These are phyloP conservation scores for Climacium dendroides DNA, from an alignment of 225 moss, liverwort and hornwort genomes.

Conservation along the genomic window DNA sequence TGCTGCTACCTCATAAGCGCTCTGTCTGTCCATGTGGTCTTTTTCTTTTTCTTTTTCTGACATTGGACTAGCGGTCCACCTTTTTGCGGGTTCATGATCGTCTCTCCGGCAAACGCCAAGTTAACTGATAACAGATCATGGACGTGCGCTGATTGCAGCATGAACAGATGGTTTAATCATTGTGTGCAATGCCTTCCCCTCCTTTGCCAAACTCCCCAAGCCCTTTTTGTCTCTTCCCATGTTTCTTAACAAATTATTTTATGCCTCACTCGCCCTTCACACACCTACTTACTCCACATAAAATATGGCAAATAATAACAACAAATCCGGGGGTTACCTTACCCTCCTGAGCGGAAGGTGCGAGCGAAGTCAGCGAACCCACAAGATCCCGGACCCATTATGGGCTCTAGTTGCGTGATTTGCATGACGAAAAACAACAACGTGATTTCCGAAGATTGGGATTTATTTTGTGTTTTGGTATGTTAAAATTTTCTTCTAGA, in stretches of 20 bases:
- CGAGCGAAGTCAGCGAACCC: neutral
- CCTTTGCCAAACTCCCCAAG: neutral
- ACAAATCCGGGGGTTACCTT: neutral
- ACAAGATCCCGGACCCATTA: too few species aligned
- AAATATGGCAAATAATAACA: neutral
- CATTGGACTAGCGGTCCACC: neutral
- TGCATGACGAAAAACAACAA: too few species aligned
- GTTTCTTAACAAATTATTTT: neutral
- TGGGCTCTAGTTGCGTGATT: neutral
- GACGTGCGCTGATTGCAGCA: constrained; percentile 4
- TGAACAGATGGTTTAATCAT: constrained; percentile 4
- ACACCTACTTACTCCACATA: neutral
- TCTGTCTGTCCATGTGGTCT: too few species aligned
- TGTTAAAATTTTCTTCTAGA: neutral
- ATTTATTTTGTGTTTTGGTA: neutral
- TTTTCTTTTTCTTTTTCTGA: neutral
- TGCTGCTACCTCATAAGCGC: too few species aligned
- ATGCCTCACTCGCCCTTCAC: neutral
- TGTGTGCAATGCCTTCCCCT: neutral
- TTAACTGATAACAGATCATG: constrained; percentile 15
- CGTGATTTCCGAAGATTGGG: neutral
- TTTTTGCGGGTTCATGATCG: neutral
- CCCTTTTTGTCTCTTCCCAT: neutral
- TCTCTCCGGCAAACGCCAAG: neutral
- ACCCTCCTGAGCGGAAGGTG: neutral